Conservation (phyloP, 2,329 filamentous ascomycete species). For the Fusarium abutilonis region DNA sequence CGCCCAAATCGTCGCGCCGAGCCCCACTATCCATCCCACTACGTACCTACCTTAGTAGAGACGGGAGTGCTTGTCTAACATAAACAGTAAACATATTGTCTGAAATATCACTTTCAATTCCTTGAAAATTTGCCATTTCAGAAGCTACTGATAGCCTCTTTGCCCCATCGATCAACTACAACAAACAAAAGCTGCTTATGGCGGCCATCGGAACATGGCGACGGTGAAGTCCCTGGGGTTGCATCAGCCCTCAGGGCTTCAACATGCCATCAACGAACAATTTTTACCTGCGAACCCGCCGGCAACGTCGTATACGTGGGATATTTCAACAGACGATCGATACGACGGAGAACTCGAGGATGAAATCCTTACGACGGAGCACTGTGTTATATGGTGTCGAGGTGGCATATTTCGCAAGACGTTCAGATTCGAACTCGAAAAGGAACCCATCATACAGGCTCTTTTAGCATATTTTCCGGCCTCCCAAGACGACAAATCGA, state of each 20-base stretch:
- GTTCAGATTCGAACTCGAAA: constrained; percentile 87
- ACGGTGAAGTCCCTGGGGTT: constrained; percentile 89
- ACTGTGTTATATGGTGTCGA: constrained; percentile 87
- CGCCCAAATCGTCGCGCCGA: constrained; percentile 28
- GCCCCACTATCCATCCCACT: constrained; percentile 42
- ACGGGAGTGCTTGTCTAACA: constrained; percentile 13
- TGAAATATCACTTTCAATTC: constrained; percentile 16
- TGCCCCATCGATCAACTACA: constrained; percentile 1
- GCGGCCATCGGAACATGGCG: constrained; percentile 71
- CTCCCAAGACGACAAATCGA: constrained; percentile 52
- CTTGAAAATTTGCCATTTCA: background rate
- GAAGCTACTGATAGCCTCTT: constrained; percentile 8
- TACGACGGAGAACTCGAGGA: constrained; percentile 68
- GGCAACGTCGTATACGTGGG: constrained; percentile 78
- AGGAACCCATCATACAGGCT: constrained; percentile 86
- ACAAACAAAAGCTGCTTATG: constrained; percentile 45
- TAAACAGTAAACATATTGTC: constrained; percentile 23
- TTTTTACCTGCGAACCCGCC: constrained; percentile 75
- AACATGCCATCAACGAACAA: constrained; percentile 83
- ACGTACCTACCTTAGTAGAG: too few species aligned
- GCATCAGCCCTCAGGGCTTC: constrained; percentile 85
- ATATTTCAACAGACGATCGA: constrained; percentile 61
- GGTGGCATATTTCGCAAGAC: constrained; percentile 85
- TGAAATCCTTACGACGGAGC: constrained; percentile 79
- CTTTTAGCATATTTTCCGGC: constrained; percentile 83